Evolutionary conservation across 495 filamentous ascomycete genomes (phyloP).

Genomic region (Penicillium antarcticum): DNA sequence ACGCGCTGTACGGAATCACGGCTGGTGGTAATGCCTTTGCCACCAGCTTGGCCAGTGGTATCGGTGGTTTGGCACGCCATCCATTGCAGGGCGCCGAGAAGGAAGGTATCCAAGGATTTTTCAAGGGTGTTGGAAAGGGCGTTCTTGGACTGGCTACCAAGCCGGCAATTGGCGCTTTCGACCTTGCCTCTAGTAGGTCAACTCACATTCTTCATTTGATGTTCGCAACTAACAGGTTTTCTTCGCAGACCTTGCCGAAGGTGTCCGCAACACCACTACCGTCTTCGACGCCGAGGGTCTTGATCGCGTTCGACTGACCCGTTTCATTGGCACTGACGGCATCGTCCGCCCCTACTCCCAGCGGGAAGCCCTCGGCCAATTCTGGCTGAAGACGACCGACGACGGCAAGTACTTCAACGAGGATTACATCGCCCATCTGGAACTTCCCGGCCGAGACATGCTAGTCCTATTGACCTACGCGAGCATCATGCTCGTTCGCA

Average conservation of each 20-base stretch:
- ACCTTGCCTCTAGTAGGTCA: slow-evolving; percentile 76
- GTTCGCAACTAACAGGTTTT: slow-evolving; percentile 17
- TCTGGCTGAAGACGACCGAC: slow-evolving; percentile 97
- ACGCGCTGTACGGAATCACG: slow-evolving; percentile 93
- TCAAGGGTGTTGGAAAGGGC: slow-evolving; percentile 96
- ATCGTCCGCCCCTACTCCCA: slow-evolving; percentile 94
- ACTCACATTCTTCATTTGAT: neutral
- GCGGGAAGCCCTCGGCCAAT: slow-evolving; percentile 93
- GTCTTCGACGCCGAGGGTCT: slow-evolving; percentile 94
- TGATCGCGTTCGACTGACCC: slow-evolving; percentile 85
- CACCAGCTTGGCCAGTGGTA: slow-evolving; percentile 84
- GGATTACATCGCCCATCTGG: slow-evolving; percentile 93
- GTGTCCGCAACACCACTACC: slow-evolving; percentile 96
- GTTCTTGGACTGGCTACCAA: slow-evolving; percentile 90
- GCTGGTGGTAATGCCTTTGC: slow-evolving; percentile 94
- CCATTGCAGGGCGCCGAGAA: slow-evolving; percentile 95
- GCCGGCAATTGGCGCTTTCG: slow-evolving; percentile 93
- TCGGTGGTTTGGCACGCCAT: slow-evolving; percentile 88
- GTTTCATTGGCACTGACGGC: slow-evolving; percentile 88
- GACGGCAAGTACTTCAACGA: slow-evolving; percentile 97
- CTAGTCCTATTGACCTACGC: slow-evolving; percentile 93
- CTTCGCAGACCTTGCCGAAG: slow-evolving; percentile 73
- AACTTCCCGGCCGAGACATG: slow-evolving; percentile 85
- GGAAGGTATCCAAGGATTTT: slow-evolving; percentile 87
- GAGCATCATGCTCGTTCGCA: slow-evolving; percentile 85